Evolutionary conservation across 805 yeast species (phyloP).

Genomic region (Wickerhamiella azymoides): DNA sequence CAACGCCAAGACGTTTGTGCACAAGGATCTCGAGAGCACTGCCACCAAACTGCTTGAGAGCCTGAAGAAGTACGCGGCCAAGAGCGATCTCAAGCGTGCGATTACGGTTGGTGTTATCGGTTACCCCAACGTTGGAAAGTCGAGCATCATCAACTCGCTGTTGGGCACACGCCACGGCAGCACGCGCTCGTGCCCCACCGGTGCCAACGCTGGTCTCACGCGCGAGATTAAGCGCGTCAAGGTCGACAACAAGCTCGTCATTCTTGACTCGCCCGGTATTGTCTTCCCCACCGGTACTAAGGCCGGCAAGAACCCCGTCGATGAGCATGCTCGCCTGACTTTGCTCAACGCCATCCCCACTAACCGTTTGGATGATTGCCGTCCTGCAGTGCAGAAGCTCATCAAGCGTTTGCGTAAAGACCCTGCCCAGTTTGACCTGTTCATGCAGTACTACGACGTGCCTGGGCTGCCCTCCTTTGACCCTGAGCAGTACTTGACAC

Average conservation of each 20-base stretch:
- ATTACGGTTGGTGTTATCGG: conserved; percentile 93
- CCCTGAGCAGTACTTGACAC: conserved; percentile 67
- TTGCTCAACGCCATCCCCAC: conserved; percentile 82
- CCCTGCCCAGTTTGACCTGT: conserved; percentile 48
- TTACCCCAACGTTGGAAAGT: conserved; percentile 94
- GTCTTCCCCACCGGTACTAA: conserved; percentile 63
- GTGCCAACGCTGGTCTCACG: conserved; percentile 96
- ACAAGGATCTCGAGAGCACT: conserved; percentile 55
- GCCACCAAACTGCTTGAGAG: conserved; percentile 64
- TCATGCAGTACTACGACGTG: conserved; percentile 57
- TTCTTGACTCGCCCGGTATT: conserved; percentile 93
- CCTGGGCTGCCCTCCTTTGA: conserved; percentile 68
- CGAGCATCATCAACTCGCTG: conserved; percentile 83
- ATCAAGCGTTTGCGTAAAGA: conserved; percentile 64
- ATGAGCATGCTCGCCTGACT: conserved; percentile 79
- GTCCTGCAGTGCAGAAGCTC: conserved; percentile 63
- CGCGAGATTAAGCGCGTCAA: conserved; percentile 84
- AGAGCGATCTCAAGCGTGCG: conserved; percentile 74
- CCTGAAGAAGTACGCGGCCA: conserved; percentile 71
- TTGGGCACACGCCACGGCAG: conserved; percentile 49
- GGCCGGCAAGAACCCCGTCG: conserved; percentile 28
- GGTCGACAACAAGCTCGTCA: conserved; percentile 74
- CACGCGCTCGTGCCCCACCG: conserved; percentile 80
- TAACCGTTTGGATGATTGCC: conserved; percentile 70
- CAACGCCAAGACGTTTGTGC: conserved; percentile 51